Evolutionary conservation across 2,329 filamentous ascomycete genomes (phyloP).

Genomic region (Thelonectria rubi): DNA sequence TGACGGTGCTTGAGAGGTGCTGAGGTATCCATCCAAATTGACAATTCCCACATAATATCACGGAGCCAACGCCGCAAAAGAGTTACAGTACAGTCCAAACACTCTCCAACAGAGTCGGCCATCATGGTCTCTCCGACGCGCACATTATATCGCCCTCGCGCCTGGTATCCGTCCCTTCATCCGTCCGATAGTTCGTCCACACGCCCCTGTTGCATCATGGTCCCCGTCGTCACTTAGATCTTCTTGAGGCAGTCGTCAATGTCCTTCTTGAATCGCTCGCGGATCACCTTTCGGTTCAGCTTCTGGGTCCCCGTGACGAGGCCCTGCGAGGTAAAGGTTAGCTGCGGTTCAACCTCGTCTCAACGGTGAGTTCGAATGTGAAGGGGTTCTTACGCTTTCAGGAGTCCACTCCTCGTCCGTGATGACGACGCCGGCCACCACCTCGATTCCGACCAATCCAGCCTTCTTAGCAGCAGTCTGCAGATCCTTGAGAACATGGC

Average conservation of each 20-base stretch:
- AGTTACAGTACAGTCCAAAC: conserved; percentile 39
- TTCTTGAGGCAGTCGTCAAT: conserved; percentile 56
- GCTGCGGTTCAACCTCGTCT: conserved; percentile 5
- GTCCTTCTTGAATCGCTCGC: conserved; percentile 60
- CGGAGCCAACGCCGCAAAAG: conserved; percentile 39
- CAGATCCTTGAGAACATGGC: conserved; percentile 72
- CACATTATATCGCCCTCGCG: conserved; percentile 15
- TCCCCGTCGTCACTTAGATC: conserved; percentile 25
- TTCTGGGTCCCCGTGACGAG: conserved; percentile 71
- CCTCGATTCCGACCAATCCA: conserved; percentile 76
- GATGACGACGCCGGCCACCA: conserved; percentile 78
- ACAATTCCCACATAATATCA: conserved; percentile 36
- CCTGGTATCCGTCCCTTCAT: conserved; percentile 38
- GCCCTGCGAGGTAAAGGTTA: conserved; percentile 53
- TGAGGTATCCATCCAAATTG: conserved; percentile 21
- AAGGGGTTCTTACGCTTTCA: conserved; percentile 72
- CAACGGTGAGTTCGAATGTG: neutral
- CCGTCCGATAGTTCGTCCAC: conserved; percentile 14
- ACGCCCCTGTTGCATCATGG: conserved; percentile 9
- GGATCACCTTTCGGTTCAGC: conserved; percentile 63
- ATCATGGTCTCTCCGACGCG: conserved; percentile 9
- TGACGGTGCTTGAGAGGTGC: neutral
- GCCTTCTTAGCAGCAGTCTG: conserved; percentile 70
- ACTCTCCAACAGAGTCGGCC: conserved; percentile 22
- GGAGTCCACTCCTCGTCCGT: conserved; percentile 91